Conservation (phyloP, 257 asterid genomes). For the Solanum dulcamara region DNA sequence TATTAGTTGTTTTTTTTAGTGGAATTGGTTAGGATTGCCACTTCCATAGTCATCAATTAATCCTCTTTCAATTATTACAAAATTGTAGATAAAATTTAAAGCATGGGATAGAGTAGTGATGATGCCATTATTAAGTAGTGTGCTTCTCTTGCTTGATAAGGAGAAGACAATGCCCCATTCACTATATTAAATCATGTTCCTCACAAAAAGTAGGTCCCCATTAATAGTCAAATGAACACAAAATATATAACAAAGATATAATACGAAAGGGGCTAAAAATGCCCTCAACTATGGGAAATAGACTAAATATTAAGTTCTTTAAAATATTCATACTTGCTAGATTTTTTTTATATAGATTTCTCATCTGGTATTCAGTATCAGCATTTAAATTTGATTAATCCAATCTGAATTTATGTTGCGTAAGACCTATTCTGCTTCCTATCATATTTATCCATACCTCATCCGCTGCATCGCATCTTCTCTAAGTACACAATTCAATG, state of each 20-base stretch:
- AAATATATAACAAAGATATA: neutral
- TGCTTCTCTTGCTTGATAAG: neutral
- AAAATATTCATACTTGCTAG: neutral
- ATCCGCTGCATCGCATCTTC: too few species aligned
- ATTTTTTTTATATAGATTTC: neutral
- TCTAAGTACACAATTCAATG: neutral
- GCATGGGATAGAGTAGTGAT: neutral
- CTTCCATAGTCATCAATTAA: neutral
- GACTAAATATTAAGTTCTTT: neutral
- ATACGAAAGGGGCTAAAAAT: neutral
- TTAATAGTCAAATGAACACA: neutral
- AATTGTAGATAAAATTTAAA: neutral
- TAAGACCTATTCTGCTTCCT: rapidly evolving
- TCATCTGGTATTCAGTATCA: neutral
- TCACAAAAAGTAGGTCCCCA: neutral
- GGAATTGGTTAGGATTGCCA: neutral
- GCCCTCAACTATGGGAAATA: neutral
- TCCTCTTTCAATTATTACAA: neutral
- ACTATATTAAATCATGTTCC: neutral
- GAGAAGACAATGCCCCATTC: neutral
- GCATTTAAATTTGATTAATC: rapidly evolving
- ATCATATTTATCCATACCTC: too few species aligned
- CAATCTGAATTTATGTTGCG: rapidly evolving
- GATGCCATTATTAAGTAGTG: conserved; percentile 1
- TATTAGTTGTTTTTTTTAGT: neutral